Percentiles rank a stretch among this genome's conserved stretches.
These are phyloP conservation scores for Colletotrichum somersetense DNA, from an alignment of 2,329 filamentous ascomycete species.

Conservation along the genomic window DNA sequence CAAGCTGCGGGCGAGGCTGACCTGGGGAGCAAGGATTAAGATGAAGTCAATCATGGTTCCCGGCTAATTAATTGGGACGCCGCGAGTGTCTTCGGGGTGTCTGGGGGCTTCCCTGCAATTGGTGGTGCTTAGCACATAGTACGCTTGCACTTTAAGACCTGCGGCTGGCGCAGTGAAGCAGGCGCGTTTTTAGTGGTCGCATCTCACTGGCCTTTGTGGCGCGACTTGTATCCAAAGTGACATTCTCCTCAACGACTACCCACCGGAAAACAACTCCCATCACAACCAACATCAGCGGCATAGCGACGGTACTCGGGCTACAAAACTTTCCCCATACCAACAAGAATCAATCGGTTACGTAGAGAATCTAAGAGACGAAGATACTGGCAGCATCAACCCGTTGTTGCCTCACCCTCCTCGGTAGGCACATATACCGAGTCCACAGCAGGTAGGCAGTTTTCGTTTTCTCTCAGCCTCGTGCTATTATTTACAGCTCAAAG, in stretches of 20 bases:
- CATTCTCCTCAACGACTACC: slow-evolving; percentile 30
- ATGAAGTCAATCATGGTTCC: slow-evolving; percentile 24
- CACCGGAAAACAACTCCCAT: slow-evolving; percentile 9
- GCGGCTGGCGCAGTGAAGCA: slow-evolving; percentile 7
- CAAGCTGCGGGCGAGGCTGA: slow-evolving; percentile 28
- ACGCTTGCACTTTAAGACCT: slow-evolving; percentile 25
- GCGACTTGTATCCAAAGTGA: slow-evolving; percentile 36
- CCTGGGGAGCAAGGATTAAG: slow-evolving; percentile 2
- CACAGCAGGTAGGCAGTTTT: slow-evolving; percentile 11
- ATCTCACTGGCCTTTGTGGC: slow-evolving; percentile 43
- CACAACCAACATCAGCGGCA: slow-evolving; percentile 2
- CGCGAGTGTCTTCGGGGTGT: background rate
- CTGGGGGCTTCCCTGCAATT: slow-evolving; percentile 35
- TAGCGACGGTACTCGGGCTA: background rate
- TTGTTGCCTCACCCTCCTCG: slow-evolving; percentile 21
- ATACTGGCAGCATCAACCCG: background rate
- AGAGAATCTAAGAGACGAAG: background rate
- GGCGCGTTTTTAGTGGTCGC: slow-evolving; percentile 43
- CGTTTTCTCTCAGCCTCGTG: background rate
- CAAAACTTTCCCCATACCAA: background rate
- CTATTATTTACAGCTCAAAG: background rate
- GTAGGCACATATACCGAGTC: slow-evolving; percentile 18
- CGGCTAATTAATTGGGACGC: slow-evolving; percentile 18
- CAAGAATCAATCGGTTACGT: background rate
- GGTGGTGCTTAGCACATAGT: slow-evolving; percentile 4